Evolutionary conservation across 495 filamentous ascomycete species (phyloP), one percentile per base, ranked within the genome.

Genomic region (Articulospora tetracladia): DNA sequence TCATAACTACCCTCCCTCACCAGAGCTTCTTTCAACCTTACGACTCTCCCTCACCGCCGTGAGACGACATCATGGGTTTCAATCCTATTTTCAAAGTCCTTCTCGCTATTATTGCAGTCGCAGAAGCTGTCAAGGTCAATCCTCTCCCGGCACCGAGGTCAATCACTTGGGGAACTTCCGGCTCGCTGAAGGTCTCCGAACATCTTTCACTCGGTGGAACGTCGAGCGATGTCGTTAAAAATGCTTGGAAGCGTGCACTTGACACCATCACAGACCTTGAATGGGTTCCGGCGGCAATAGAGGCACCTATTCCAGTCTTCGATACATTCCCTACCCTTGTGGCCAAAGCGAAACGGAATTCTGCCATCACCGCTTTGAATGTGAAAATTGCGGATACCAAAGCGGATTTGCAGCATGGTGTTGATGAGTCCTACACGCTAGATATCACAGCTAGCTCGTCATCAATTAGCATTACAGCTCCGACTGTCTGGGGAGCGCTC

Each of bases 341-440:
- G 3, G 59, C 72, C 11, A 58, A 56, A 7, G 57, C 69, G 36
- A 41, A 36, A n/a, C 19, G 32, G 28, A 36, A 23, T 15, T 36
- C 53, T 19, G 28, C 53, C 25, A 51, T 70, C 6, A 61, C 62
- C 1, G 59, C 72, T 12, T 69, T 72, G 12, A 73, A 76, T 17
- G 70, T 84, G 11, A 59, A 70, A n/a, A 66, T 83, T 12, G 56
- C 67, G 2, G 70, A 83, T 53, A 58, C 53, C 17, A 48, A 73
- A 23, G 79, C 76, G 0, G 72, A 76, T 53, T 69, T 82, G 15
- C 76, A 79, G 53, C 77, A 81, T 62, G 80, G 77, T 0, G 80
- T 83, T 20, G 77, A 84, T 64, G 82, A 85, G 66, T 82, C 80
- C 0, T 85, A 84, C 65, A 79, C 77, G n/a, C 62, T 85, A 20